phyloP scores from a whole-genome alignment of 768 basidiomycete species.

The Tricholoma saponaceum region DNA sequence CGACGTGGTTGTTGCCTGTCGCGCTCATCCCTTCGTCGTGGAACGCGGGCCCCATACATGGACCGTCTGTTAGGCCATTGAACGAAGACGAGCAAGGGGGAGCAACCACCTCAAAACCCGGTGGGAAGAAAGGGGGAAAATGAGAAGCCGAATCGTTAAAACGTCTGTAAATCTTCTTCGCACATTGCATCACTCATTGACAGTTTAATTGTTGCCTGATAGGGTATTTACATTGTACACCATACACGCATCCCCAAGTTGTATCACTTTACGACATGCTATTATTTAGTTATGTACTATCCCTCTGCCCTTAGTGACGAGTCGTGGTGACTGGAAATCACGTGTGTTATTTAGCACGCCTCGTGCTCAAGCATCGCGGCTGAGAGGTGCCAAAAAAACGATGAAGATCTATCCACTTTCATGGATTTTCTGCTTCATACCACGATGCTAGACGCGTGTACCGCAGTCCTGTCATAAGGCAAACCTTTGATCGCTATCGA shows the following conservation, averaged over 20 bases:
- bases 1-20: constrained; percentile 79
- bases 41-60: constrained; percentile 47
- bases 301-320: neutral
- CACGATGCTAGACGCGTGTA: neutral
- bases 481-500: neutral
- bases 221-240: too few species aligned
- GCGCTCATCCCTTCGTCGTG: constrained; percentile 73
- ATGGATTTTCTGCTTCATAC: neutral
- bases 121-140: neutral
- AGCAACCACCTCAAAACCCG: neutral
- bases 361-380: neutral
- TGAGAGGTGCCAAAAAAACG: neutral
- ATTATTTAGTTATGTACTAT: too few species aligned
- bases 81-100: neutral
- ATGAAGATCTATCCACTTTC: neutral
- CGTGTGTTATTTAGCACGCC: neutral
- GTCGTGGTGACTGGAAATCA: neutral
- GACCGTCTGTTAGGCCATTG: constrained; percentile 18
- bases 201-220: too few species aligned
- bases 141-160: neutral
- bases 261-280: neutral
- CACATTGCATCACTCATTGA: neutral
- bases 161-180: neutral
- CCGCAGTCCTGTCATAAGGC: neutral
- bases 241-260: too few species aligned